These are phyloP conservation scores for Arctium minus DNA, from an alignment of 129 eudicot species.

Conservation along the genomic window DNA sequence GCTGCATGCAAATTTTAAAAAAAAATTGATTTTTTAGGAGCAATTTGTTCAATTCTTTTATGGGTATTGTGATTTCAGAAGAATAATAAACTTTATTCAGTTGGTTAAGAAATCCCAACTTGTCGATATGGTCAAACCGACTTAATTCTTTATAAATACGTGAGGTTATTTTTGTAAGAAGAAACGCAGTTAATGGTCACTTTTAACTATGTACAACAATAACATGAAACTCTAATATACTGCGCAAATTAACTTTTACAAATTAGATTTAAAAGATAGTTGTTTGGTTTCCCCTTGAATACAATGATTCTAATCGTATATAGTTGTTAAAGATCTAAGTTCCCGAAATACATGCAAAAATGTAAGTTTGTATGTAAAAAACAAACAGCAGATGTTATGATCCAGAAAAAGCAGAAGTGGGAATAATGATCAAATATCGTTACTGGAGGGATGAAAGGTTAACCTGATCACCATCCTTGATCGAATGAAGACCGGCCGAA, in stretches of 20 bases:
- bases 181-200: too few species aligned
- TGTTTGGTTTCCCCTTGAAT: too few species aligned
- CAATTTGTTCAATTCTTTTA: background rate
- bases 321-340: too few species aligned
- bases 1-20: conserved; percentile 41
- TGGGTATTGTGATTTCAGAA: background rate
- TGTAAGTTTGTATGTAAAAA: background rate
- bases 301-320: too few species aligned
- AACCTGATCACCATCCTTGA: conserved; percentile 82
- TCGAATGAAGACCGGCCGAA: conserved; percentile 30
- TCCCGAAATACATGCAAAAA: too few species aligned
- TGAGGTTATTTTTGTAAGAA: too few species aligned
- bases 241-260: background rate
- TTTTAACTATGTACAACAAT: too few species aligned
- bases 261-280: background rate
- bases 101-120: too few species aligned
- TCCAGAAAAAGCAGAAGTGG: background rate
- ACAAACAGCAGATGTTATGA: background rate
- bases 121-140: too few species aligned
- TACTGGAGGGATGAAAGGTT: conserved; percentile 1
- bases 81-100: background rate
- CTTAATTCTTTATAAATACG: too few species aligned
- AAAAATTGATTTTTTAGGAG: background rate
- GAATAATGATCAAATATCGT: background rate
- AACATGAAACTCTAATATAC: too few species aligned